Base-by-base conservation (phyloP, 2,329 filamentous ascomycete genomes). In the Talaromyces sp. region DNA sequence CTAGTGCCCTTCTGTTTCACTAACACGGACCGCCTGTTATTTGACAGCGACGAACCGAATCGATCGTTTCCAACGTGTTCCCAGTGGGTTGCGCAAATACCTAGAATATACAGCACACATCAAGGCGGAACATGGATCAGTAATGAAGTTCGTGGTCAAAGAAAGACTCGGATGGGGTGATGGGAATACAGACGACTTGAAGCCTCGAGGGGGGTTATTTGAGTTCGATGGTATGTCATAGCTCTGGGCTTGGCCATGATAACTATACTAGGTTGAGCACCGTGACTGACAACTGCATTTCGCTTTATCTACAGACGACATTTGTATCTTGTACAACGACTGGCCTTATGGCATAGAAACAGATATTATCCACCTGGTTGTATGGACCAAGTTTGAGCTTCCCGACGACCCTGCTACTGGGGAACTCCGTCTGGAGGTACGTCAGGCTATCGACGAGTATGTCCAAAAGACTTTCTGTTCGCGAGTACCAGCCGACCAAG, bases 331-430 rank as follows among this genome's bases (percentile, higher is more conserved):
- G 36, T 84, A 83, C 74, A 97, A 97, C 68, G 92, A 97, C 79
- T 97, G 91, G 90, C 93, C 93, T 0, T 97, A 97, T 66, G 91
- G 90, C 0, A 80, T 97, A 48, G 90, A 94, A 63, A 68, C 77
- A 42, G 80, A 82, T 47, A 92, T 96, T 58, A 83, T 90, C 14
- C 93, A 97, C 69, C 78, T 97, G 2, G 90, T 96, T 4, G 85
- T 96, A 11, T 97, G 93, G 93, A 94, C 89, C 43, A 96, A 96
- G 72, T 96, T 96, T 66, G 80, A 82, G 43, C 77, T 97, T 20
- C 80, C 85, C 48, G 88, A 91, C 52, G 86, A 94, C 63, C 71
- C 83, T 0, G 76, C 75, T 16, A 76, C 85, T 0, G 87, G 84
- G 13, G 85, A 91, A 58, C 74, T 95, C 67, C 90, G 87, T 1